A percentile compares a stretch with the other conserved stretches of the same genome.
These are phyloP conservation scores for Drosera spatulata DNA, from an alignment of 179 eudicot genomes.

Conservation along the genomic window DNA sequence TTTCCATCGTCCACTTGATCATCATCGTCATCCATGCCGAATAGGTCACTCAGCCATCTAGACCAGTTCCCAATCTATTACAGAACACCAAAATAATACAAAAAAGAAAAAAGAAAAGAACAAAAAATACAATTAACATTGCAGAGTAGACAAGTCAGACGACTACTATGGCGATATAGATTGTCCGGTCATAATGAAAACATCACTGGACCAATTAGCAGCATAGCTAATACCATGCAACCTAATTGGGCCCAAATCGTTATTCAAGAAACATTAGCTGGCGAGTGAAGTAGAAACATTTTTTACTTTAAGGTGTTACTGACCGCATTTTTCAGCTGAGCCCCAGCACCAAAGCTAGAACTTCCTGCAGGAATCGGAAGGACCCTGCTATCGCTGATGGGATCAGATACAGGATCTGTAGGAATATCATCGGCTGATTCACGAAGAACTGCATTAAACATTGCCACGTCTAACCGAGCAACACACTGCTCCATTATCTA, in stretches of 20 bases:
- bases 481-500: conserved; percentile 97
- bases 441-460: conserved; percentile 93
- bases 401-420: conserved; percentile 95
- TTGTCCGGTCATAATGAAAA: no score
- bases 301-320: conserved; percentile 12
- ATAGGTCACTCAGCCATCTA: conserved; percentile 72
- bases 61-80: conserved; percentile 91
- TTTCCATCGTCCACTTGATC: conserved; percentile 35
- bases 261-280: no score
- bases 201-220: no score
- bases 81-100: background rate
- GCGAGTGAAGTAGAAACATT: no score
- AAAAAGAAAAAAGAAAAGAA: background rate
- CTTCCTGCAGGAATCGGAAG: conserved; percentile 81
- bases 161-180: no score
- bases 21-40: conserved; percentile 71
- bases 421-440: conserved; percentile 86
- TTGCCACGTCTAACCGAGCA: conserved; percentile 80
- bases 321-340: conserved; percentile 86
- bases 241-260: no score
- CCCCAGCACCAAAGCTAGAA: conserved; percentile 94
- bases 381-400: conserved; percentile 62
- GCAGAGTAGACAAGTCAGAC: no score
- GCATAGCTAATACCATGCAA: no score
- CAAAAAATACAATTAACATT: no score